Evolutionary conservation across 1,139 yeast genomes (phyloP).

Genomic region (Pneumocystis murina): DNA sequence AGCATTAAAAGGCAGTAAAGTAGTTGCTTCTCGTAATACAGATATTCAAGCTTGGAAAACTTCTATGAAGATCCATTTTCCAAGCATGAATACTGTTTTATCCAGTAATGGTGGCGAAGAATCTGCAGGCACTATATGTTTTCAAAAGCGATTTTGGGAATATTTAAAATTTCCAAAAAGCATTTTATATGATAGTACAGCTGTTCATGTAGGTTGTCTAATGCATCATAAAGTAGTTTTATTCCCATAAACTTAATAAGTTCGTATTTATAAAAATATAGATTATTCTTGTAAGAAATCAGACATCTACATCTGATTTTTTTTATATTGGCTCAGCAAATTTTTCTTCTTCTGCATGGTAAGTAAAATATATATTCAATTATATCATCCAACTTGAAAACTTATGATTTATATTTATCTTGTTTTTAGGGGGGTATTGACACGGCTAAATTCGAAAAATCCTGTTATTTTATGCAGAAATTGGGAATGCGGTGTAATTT

Average conservation of each 20-base stretch:
- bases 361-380: background rate
- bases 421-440: conserved; percentile 13
- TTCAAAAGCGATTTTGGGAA: conserved; percentile 10
- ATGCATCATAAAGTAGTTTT: conserved; percentile 14
- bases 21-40: background rate
- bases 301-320: background rate
- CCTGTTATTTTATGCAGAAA: conserved; percentile 12
- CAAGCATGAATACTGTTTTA: conserved; percentile 14
- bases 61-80: conserved; percentile 13
- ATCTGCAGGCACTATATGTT: conserved; percentile 14
- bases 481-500: conserved; percentile 17
- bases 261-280: conserved; percentile 1
- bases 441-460: conserved; percentile 8
- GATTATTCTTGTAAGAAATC: conserved; percentile 1
- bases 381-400: background rate
- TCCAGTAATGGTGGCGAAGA: conserved; percentile 13
- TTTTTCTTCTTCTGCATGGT: conserved; percentile 19
- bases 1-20: background rate
- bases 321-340: conserved; percentile 18
- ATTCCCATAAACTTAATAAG: conserved; percentile 9
- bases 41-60: background rate
- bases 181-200: conserved; percentile 12
- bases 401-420: background rate
- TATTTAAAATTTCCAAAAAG: conserved; percentile 13
- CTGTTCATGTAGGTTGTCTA: conserved; percentile 13